Conservation (phyloP, 148 eudicot species). For the Heliamphora exappendiculata region DNA sequence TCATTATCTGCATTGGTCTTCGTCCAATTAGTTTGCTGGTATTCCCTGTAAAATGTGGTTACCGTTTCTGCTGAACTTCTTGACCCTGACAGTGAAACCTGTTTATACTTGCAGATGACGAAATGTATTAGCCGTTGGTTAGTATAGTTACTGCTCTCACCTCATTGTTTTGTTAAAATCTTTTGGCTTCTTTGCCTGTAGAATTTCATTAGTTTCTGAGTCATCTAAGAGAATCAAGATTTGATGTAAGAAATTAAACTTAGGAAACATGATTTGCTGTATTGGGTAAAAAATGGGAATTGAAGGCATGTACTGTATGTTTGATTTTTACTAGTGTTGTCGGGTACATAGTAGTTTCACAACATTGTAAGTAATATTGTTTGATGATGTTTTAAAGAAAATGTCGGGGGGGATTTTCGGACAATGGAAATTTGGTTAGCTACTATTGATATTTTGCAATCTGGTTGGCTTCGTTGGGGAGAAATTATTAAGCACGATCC, state of each 20-base stretch:
- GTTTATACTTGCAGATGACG: not conserved
- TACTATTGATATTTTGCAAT: not conserved
- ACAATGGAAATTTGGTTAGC: too few relatives aligned
- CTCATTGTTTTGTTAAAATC: not conserved
- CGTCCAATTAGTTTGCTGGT: not conserved
- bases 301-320: not conserved
- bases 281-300: not conserved
- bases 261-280: not conserved
- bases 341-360: too few relatives aligned
- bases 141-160: not conserved
- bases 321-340: not conserved
- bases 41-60: slow-evolving; percentile 3
- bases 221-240: not conserved
- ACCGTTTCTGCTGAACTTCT: not conserved
- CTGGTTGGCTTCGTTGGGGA: not conserved
- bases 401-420: too few relatives aligned
- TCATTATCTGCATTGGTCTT: not conserved
- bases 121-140: not conserved
- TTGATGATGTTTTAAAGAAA: too few relatives aligned
- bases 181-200: not conserved
- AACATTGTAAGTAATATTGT: too few relatives aligned
- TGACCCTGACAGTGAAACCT: not conserved
- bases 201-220: not conserved
- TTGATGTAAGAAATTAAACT: not conserved
- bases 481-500: too few relatives aligned